phyloP scores from a whole-genome alignment of 805 yeast genomes.

The Lipomyces orientalis region DNA sequence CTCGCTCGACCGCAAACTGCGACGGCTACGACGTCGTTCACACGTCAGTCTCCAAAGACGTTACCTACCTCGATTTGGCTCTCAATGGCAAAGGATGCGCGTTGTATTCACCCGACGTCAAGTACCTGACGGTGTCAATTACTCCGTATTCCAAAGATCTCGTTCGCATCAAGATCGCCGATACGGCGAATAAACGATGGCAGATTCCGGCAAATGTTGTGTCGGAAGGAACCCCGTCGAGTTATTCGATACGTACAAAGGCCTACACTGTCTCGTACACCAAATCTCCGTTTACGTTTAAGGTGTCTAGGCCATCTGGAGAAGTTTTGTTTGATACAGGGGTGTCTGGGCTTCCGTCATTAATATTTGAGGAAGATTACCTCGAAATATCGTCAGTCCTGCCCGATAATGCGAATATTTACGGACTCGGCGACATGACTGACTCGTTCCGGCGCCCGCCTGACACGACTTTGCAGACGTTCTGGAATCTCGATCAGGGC shows the following conservation, averaged over 20 bases:
- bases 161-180: constrained; percentile 7
- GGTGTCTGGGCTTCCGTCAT: constrained; percentile 4
- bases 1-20: constrained; percentile 2
- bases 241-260: not conserved
- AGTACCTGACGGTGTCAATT: not conserved
- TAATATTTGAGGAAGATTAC: not conserved
- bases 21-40: not conserved
- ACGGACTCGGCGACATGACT: constrained; percentile 7
- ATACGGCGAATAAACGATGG: constrained; percentile 1
- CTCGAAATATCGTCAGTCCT: constrained; percentile 1
- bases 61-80: not conserved
- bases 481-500: constrained; percentile 43
- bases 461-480: constrained; percentile 33
- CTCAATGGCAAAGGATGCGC: constrained; percentile 4
- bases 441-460: constrained; percentile 8
- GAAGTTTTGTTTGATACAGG: constrained; percentile 3
- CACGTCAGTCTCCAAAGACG: not conserved
- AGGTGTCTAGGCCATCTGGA: constrained; percentile 5
- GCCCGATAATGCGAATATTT: constrained; percentile 1
- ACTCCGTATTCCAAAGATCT: not conserved
- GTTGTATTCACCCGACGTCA: not conserved
- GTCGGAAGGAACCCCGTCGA: not conserved
- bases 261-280: not conserved
- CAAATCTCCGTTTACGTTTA: constrained; percentile 2
- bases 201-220: constrained; percentile 5